Percentiles rank a stretch among this genome's conserved stretches.
phyloP scores from a whole-genome alignment of 2,329 filamentous ascomycete species.

The Rutstroemia sp. region DNA sequence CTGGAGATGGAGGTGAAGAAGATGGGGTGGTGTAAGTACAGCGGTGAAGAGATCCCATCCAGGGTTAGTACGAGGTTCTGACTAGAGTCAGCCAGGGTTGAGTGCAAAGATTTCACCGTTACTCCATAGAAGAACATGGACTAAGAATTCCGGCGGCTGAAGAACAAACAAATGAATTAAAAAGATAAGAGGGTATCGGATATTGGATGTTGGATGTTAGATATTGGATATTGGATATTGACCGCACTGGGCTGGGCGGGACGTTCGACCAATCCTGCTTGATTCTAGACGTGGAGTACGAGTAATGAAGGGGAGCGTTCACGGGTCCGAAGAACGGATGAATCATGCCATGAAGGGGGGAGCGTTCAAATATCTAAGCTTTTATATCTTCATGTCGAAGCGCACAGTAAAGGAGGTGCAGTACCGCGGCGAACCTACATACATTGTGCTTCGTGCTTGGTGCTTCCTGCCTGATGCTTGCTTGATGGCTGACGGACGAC shows the following conservation, averaged over 20 bases:
- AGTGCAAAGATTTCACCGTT: too few species aligned
- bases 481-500: too few species aligned
- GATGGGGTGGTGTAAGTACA: background rate
- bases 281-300: background rate
- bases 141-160: too few species aligned
- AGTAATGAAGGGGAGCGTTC: background rate
- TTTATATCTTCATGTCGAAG: background rate
- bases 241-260: too few species aligned
- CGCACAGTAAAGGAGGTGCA: background rate
- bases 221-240: too few species aligned
- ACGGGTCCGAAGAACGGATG: background rate
- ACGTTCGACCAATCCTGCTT: too few species aligned
- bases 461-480: too few species aligned
- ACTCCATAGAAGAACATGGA: too few species aligned
- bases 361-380: background rate
- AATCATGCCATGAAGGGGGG: background rate
- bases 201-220: too few species aligned
- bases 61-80: background rate
- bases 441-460: background rate
- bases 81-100: background rate
- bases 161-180: too few species aligned
- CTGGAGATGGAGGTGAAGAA: background rate
- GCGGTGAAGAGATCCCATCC: conserved; percentile 1
- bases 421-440: too few species aligned
- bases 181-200: too few species aligned